phyloP scores from a whole-genome alignment of 2,329 filamentous ascomycete genomes.

The Thielaviopsis populi region DNA sequence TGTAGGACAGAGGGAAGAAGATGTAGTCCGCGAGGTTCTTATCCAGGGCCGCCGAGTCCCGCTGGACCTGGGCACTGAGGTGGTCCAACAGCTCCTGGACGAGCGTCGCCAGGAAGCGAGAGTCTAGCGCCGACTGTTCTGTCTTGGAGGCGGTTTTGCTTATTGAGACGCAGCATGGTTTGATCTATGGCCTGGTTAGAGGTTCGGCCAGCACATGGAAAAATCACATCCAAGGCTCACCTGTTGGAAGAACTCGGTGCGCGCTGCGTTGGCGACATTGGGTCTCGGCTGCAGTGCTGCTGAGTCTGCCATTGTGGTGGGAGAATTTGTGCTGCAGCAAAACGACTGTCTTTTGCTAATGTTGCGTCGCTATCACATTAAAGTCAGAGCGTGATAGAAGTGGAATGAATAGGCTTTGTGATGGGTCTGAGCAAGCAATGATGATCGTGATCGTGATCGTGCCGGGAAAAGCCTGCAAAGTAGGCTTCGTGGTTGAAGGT shows the following conservation, averaged over 20 bases:
- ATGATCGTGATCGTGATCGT: neutral
- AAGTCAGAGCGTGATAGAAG: neutral
- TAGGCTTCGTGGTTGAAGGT: neutral
- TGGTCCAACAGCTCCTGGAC: conserved; percentile 31
- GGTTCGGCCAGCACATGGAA: neutral
- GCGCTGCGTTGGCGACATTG: conserved; percentile 14
- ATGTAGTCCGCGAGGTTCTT: conserved; percentile 80
- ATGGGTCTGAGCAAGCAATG: neutral
- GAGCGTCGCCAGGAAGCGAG: conserved; percentile 32
- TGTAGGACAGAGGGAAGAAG: conserved; percentile 82
- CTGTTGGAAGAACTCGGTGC: conserved; percentile 27
- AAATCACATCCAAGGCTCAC: conserved; percentile 18
- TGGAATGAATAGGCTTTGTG: too few species aligned
- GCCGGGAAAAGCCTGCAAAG: neutral
- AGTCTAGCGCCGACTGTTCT: conserved; percentile 27
- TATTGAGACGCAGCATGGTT: conserved; percentile 46
- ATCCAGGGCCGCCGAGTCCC: conserved; percentile 44
- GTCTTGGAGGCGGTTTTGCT: conserved; percentile 41
- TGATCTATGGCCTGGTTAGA: conserved; percentile 33
- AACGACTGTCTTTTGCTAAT: neutral
- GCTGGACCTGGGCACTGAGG: conserved; percentile 30
- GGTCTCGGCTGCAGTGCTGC: neutral
- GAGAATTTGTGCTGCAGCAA: neutral
- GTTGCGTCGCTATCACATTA: neutral
- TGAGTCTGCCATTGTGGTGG: neutral